Percentiles rank a stretch among this genome's conserved stretches.
Evolutionary conservation across 805 yeast species (phyloP).

Genomic region (Yamadazyma sp.): DNA sequence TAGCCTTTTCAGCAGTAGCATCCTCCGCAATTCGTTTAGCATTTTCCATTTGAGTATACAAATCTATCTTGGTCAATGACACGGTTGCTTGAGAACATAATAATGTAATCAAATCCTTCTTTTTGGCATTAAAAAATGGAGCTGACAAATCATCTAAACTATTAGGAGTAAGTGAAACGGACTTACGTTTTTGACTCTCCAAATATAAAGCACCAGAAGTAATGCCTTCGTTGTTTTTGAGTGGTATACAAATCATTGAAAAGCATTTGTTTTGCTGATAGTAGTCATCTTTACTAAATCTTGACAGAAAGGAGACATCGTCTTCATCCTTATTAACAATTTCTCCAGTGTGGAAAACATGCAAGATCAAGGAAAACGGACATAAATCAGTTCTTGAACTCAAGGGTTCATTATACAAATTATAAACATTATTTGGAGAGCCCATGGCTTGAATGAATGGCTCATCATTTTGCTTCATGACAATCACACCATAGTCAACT

Average conservation of each 20-base stretch:
- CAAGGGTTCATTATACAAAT: slow-evolving; percentile 31
- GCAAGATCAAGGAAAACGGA: slow-evolving; percentile 39
- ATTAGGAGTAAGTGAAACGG: neutral
- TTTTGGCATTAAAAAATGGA: slow-evolving; percentile 27
- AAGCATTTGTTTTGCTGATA: slow-evolving; percentile 30
- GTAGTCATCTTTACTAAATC: slow-evolving; percentile 40
- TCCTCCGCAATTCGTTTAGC: slow-evolving; percentile 45
- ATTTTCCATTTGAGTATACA: slow-evolving; percentile 46
- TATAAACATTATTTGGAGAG: slow-evolving; percentile 21
- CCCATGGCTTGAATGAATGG: slow-evolving; percentile 28
- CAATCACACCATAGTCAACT: slow-evolving; percentile 32
- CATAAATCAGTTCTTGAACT: slow-evolving; percentile 39
- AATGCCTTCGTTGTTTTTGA: slow-evolving; percentile 37
- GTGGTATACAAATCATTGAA: slow-evolving; percentile 44
- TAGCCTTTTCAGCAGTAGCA: slow-evolving; percentile 53
- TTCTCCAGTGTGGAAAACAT: slow-evolving; percentile 36
- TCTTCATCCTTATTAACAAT: slow-evolving; percentile 36
- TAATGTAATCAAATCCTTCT: slow-evolving; percentile 38
- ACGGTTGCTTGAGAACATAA: slow-evolving; percentile 53
- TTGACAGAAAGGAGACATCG: slow-evolving; percentile 26
- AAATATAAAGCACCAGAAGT: slow-evolving; percentile 29
- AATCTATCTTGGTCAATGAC: slow-evolving; percentile 44
- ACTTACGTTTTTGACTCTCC: slow-evolving; percentile 7
- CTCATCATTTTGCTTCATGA: slow-evolving; percentile 19
- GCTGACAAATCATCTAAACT: neutral